Conservation (phyloP, 345 rosid species). For the Sapria himalayana region DNA sequence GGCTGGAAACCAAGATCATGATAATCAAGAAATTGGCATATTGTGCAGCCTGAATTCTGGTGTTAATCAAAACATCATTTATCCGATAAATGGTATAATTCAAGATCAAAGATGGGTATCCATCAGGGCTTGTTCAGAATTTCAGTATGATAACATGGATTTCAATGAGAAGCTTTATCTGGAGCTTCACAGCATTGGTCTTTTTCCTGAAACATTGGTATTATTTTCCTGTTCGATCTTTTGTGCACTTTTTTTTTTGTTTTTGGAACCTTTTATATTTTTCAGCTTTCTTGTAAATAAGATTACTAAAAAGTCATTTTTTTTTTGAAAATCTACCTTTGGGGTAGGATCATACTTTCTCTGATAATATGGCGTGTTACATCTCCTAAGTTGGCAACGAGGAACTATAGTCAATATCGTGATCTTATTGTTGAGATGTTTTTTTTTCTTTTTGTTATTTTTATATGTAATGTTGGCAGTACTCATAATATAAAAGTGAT, state of each 20-base stretch:
- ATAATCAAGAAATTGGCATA: slow-evolving; percentile 29
- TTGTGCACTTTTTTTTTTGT: slow-evolving; percentile 5
- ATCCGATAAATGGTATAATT: slow-evolving; percentile 24
- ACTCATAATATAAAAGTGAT: too few relatives aligned
- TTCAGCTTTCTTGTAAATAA: too few relatives aligned
- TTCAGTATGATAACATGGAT: slow-evolving; percentile 36
- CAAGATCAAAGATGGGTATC: slow-evolving; percentile 21
- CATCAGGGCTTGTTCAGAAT: slow-evolving; percentile 22
- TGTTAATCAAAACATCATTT: slow-evolving; percentile 18
- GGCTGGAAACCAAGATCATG: slow-evolving; percentile 25
- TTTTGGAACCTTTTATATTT: too few relatives aligned
- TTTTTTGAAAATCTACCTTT: too few relatives aligned
- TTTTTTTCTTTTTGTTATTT: too few relatives aligned
- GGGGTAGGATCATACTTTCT: too few relatives aligned
- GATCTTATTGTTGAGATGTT: too few relatives aligned
- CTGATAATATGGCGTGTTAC: too few relatives aligned
- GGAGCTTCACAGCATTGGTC: slow-evolving; percentile 74
- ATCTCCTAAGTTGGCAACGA: too few relatives aligned
- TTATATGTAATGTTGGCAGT: too few relatives aligned
- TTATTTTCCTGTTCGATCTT: not conserved
- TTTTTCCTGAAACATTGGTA: slow-evolving; percentile 62
- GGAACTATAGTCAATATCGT: too few relatives aligned
- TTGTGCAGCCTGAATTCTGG: slow-evolving; percentile 17
- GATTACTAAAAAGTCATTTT: too few relatives aligned
- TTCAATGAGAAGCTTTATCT: slow-evolving; percentile 46